Percentiles rank a stretch among this genome's conserved stretches.
Conservation (phyloP, 2,329 filamentous ascomycete genomes). For the Ampelomyces quisqualis region DNA sequence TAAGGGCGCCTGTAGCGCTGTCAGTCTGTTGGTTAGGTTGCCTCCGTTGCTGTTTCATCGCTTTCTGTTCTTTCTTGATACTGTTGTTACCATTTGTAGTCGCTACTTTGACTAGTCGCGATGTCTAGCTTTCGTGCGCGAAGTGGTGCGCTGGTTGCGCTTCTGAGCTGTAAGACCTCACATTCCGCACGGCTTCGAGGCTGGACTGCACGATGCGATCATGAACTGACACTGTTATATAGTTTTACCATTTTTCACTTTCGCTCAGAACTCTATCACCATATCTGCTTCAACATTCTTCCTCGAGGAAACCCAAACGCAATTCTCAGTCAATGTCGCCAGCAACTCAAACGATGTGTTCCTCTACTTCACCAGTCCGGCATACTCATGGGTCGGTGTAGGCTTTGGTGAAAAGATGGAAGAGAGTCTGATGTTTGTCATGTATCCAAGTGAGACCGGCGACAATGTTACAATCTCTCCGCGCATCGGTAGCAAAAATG, state of each 20-base stretch:
- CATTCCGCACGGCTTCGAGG: not conserved
- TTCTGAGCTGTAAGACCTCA: slow-evolving; percentile 13
- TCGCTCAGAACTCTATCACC: slow-evolving; percentile 16
- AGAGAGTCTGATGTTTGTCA: slow-evolving; percentile 48
- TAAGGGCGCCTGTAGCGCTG: not conserved
- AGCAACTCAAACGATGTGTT: slow-evolving; percentile 38
- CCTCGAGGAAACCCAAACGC: slow-evolving; percentile 33
- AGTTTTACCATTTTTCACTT: slow-evolving; percentile 20
- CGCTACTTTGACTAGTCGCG: not conserved
- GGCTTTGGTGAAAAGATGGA: slow-evolving; percentile 49
- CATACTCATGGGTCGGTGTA: slow-evolving; percentile 48
- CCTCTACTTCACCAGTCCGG: slow-evolving; percentile 39
- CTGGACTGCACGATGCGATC: too few relatives aligned
- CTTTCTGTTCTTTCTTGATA: not conserved
- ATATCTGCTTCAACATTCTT: slow-evolving; percentile 35
- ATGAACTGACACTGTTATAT: too few relatives aligned
- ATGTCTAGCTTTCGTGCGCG: slow-evolving; percentile 4
- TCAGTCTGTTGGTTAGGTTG: too few relatives aligned
- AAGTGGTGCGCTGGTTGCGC: slow-evolving; percentile 11
- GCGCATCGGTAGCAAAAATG: slow-evolving; percentile 36
- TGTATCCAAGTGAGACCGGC: slow-evolving; percentile 43
- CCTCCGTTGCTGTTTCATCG: not conserved
- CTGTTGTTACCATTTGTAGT: not conserved
- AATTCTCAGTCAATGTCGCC: slow-evolving; percentile 40
- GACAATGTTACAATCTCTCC: slow-evolving; percentile 44